Evolutionary conservation across 208 protist genomes (phyloP).

Genomic region (Trypanosoma congolense): DNA sequence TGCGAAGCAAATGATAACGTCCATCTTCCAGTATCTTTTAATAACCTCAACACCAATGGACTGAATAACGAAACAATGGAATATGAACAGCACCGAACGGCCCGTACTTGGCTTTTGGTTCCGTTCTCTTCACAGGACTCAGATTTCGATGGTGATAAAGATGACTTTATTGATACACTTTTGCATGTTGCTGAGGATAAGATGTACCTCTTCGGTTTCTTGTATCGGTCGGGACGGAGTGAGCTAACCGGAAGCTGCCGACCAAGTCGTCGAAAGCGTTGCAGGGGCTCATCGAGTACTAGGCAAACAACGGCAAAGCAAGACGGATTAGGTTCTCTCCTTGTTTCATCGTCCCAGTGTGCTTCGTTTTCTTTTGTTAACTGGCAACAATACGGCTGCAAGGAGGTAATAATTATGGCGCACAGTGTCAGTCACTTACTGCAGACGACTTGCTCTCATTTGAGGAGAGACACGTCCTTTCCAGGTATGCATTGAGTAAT

Average conservation of each 20-base stretch:
- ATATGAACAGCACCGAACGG: neutral
- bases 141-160: neutral
- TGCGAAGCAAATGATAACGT: neutral
- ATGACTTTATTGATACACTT: constrained; percentile 18
- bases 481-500: constrained; percentile 66
- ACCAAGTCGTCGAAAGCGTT: constrained; percentile 15
- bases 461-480: constrained; percentile 47
- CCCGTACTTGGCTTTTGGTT: constrained; percentile 15
- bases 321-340: neutral
- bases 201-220: constrained; percentile 27
- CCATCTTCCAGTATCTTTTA: constrained; percentile 2
- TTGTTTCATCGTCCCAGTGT: neutral
- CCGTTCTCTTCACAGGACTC: neutral
- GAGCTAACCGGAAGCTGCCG: constrained; percentile 2
- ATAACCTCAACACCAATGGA: neutral
- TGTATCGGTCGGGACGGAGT: constrained; percentile 11
- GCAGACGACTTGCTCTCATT: constrained; percentile 7
- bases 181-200: constrained; percentile 21
- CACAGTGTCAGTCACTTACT: neutral
- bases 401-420: neutral
- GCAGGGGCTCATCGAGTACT: constrained; percentile 1
- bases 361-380: constrained; percentile 21
- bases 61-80: neutral
- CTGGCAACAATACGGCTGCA: constrained; percentile 6
- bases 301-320: constrained; percentile 6